Evolutionary conservation across 192 early-diverging fungal genomes (phyloP).

Genomic region (Coemansia sp.): DNA sequence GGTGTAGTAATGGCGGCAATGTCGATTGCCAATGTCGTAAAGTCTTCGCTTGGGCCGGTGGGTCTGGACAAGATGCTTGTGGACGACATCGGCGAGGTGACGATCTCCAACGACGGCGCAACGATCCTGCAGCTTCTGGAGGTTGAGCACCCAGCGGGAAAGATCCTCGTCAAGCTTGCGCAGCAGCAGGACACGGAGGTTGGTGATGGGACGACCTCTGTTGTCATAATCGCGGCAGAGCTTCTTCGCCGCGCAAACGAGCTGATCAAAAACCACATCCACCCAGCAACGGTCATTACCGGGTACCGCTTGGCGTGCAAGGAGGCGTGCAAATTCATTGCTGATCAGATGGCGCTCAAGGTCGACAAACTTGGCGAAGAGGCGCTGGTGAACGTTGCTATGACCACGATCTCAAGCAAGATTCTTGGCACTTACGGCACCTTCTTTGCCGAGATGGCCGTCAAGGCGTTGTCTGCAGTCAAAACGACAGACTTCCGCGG

Average conservation of each 20-base stretch:
- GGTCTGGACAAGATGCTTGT: conserved; percentile 99
- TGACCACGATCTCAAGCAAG: conserved; percentile 97
- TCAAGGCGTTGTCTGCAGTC: conserved; percentile 90
- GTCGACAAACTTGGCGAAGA: conserved; percentile 92
- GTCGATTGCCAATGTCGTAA: conserved; percentile 97
- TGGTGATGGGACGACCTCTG: conserved; percentile 98
- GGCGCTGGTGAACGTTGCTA: conserved; percentile 93
- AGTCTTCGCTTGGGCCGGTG: conserved; percentile 97
- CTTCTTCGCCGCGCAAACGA: conserved; percentile 94
- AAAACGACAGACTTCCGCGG: conserved; percentile 82
- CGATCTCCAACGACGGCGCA: conserved; percentile 99
- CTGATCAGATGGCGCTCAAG: conserved; percentile 92
- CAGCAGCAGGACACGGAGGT: conserved; percentile 99
- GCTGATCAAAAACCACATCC: conserved; percentile 97
- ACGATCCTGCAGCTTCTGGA: conserved; percentile 96
- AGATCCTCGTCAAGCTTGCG: conserved; percentile 95
- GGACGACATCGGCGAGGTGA: conserved; percentile 99
- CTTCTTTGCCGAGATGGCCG: conserved; percentile 94
- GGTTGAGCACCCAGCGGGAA: conserved; percentile 97
- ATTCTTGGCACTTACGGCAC: conserved; percentile 97
- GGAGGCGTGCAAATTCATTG: conserved; percentile 98
- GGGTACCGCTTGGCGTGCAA: conserved; percentile 95
- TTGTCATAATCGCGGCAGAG: conserved; percentile 98
- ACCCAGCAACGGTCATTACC: conserved; percentile 98
- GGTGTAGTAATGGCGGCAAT: conserved; percentile 86